Evolutionary conservation across 2,329 filamentous ascomycete species (phyloP).

Genomic region (Dothistroma septosporum): DNA sequence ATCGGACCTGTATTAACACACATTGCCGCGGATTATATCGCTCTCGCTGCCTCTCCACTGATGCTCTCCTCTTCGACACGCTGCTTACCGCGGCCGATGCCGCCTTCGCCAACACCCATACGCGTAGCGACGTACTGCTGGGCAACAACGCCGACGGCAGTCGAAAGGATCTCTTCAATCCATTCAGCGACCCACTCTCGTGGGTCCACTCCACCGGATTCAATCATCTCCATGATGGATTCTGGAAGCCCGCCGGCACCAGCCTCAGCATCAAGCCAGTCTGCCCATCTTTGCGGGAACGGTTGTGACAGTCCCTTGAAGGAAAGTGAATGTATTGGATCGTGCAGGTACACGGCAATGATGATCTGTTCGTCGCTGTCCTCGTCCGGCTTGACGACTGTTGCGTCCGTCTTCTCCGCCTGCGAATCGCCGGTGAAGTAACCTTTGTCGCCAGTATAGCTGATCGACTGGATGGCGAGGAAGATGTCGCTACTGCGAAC

Average conservation of each 20-base stretch:
- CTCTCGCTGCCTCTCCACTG: constrained; percentile 60
- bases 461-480: constrained; percentile 86
- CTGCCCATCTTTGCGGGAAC: constrained; percentile 78
- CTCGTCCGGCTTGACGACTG: constrained; percentile 32
- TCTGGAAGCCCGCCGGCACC: constrained; percentile 59
- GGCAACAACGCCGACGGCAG: constrained; percentile 79
- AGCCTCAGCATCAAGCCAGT: constrained; percentile 77
- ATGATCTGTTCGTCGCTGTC: constrained; percentile 59
- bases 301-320: constrained; percentile 80
- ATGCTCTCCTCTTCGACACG: constrained; percentile 49
- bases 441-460: constrained; percentile 57
- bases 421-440: constrained; percentile 60
- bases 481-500: constrained; percentile 93
- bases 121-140: constrained; percentile 91
- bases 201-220: constrained; percentile 72
- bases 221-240: constrained; percentile 81
- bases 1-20: neutral
- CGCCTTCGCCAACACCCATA: constrained; percentile 93
- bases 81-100: constrained; percentile 55
- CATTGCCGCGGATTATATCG: constrained; percentile 30
- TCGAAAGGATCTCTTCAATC: constrained; percentile 79
- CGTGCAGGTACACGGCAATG: constrained; percentile 76
- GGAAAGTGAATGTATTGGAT: constrained; percentile 86
- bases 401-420: constrained; percentile 8
- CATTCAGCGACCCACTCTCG: constrained; percentile 97